Base-by-base conservation (phyloP, 75 land plant genomes). In the Cryptomeria japonica region DNA sequence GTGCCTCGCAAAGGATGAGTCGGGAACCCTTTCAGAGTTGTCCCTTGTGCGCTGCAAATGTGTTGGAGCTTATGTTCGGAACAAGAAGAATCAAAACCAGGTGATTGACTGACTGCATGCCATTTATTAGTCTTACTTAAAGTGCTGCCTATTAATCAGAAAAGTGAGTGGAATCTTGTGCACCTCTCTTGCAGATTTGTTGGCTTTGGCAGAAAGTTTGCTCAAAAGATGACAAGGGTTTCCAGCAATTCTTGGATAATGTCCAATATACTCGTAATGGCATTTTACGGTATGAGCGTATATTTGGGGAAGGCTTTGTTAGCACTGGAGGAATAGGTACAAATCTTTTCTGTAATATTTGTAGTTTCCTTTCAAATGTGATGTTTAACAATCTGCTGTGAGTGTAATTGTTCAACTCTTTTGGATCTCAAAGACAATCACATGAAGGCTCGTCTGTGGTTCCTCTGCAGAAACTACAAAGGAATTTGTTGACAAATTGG, bases 291-390 rank as follows among this genome's bases (percentile, higher is more conserved):
- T 98, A 98, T 87, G 99, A 98, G 87, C 95, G 97, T 58, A 96
- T 98, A 28, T 98, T 98, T 96, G 99, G 99, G 41, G 89, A 92
- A 87, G 99, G 99, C 0, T 98, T 87, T 88, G 99, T 98, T 28
- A 98, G 99, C 91, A 98, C 99, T 1, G 99, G 99, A 80, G 99
- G 99, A 86, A 77, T 95, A 72, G 99, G 99, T 98, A 89, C 32
- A 91, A 47, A 37, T 58, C 55, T 28, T 16, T 11, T 11, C 36
- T 76, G 34, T 84, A 41, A 15, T 87, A 13, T 64, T 36, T 47
- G n/a, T n/a, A 32, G 5, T 3, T 32, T 75, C 32, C 32, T 75
- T 75, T 14, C 76, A 75, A 75, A 32, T 34, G 16, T 75, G 36
- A 72, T 72, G 76, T 72, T 72, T 12, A n/a, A 12, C 76, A 72